Percentiles rank a stretch among this genome's conserved stretches.
Conservation (phyloP, 1,284 basidiomycete genomes). For the Puccinia brachypodii region DNA sequence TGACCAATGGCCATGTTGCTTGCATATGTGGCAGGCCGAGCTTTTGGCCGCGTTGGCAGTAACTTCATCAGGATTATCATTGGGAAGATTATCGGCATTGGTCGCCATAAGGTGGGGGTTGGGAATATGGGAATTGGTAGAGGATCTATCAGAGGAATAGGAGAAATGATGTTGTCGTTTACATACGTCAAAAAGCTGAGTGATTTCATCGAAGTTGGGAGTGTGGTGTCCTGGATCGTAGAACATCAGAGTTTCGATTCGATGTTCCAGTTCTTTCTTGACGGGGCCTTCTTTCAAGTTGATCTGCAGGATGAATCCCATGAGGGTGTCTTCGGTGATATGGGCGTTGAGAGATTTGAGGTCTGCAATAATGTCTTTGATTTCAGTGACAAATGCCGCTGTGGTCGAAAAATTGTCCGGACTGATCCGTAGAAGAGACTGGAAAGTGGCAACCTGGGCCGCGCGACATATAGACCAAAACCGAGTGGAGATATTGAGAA, state of each 20-base stretch:
- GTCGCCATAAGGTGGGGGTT: no score
- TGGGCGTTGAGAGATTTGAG: not conserved
- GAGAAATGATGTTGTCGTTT: not conserved
- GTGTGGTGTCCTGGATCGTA: no score
- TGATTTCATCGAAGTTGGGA: not conserved
- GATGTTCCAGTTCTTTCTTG: no score
- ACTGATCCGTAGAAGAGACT: not conserved
- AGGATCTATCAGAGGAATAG: not conserved
- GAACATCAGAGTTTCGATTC: no score
- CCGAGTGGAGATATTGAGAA: no score
- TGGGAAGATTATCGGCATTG: not conserved
- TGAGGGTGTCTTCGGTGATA: not conserved
- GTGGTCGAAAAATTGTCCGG: not conserved
- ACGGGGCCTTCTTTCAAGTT: not conserved
- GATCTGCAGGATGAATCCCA: not conserved
- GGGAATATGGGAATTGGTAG: no score
- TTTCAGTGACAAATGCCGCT: not conserved
- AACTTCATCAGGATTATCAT: not conserved
- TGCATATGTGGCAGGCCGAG: not conserved
- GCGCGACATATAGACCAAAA: not conserved
- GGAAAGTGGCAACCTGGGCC: not conserved
- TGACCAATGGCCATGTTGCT: not conserved
- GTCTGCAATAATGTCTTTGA: not conserved
- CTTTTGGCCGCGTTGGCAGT: not conserved
- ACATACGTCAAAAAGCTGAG: no score